Base-by-base conservation (phyloP, 2,329 filamentous ascomycete species). In the Myriosclerotinia duriaeana region DNA sequence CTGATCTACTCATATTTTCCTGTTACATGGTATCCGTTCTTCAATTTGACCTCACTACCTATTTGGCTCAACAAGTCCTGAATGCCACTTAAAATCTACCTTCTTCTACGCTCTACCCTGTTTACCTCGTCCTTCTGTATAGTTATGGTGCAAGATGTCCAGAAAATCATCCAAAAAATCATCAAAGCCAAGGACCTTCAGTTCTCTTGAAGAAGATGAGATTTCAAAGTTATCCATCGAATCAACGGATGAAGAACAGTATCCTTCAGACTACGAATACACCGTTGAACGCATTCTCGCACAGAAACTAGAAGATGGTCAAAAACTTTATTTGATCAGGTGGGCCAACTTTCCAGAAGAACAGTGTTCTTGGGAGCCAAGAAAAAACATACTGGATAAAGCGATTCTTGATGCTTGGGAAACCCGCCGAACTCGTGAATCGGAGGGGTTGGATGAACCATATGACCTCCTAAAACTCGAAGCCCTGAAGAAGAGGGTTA, bases 321-420 rank as follows among this genome's bases (percentile, higher is more conserved):
- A 74, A 20, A 76, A 72, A 38, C 71, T 78, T 34, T 92, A 86
- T 73, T 80, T 92, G 1, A 83, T 91, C 30, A 82, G 85, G 67
- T 92, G 89, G 89, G 78, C 80, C 36, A 82, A 79, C 2, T 93
- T 88, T 72, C 78, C 81, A 1, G 69, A 87, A 6, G 75, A 85
- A n/a, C 76, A 83, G 66, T 80, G 81, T 65, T 87, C 85, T 0
- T 86, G 82, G 83, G 82, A 86, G 69, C 81, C 82, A 1, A 73
- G 72, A 22, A 75, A 78, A 2, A 76, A 77, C 55, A 81, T 85
- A 67, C 62, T 70, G 36, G 72, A 75, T 36, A 71, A 70, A 14
- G 79, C 77, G 0, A 72, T 85, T 26, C 50, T 73, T 9, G 76
- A 79, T 1, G 67, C 64, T 2, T 77, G 75, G 76, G 65, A 56